Evolutionary conservation across 139 green algal genomes (phyloP), one percentile per base, ranked within the genome.

Genomic region (Chlamydomonas urium): DNA sequence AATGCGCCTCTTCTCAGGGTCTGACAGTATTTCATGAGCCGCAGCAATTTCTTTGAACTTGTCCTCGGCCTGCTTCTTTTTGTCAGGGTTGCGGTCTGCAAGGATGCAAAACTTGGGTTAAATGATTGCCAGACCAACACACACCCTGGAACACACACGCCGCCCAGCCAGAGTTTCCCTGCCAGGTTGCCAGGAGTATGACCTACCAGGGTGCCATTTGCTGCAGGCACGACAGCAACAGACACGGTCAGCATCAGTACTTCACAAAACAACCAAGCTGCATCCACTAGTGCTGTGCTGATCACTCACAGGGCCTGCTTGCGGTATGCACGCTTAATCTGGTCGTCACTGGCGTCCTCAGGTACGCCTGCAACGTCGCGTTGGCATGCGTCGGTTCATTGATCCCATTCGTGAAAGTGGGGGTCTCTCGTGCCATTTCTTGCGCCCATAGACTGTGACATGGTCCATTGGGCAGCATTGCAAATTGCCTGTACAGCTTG

Each of bases 321-420:
- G 29, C 66, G 87, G 83, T 97, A 97, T 0, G 87, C 91, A 38
- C 91, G 91, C 75, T 97, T 94, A 36, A 97, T 94, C 0, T 80
- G 86, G 2, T 69, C 45, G 3, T 96, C 89, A n/a, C 91, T 84
- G 0, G 91, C 90, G 34, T 93, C 87, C 72, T 26, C 62, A 14
- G 26, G 4, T 37, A 19, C 4, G 2, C 3, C 56, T 65, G 56
- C n/a, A 36, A 6, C 3, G 3, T 24, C 47, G 3, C 4, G n/a
- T n/a, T n/a, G n/a, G n/a, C n/a, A n/a, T n/a, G n/a, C n/a, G n/a
- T n/a, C n/a, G n/a, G n/a, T n/a, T n/a, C n/a, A n/a, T n/a, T n/a
- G n/a, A n/a, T n/a, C n/a, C n/a, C n/a, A n/a, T n/a, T n/a, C n/a
- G n/a, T n/a, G n/a, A n/a, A n/a, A n/a, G n/a, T n/a, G n/a, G n/a